These are phyloP conservation scores for Colletotrichum sp. DNA, from an alignment of 2,329 filamentous ascomycete genomes.

Conservation along the genomic window DNA sequence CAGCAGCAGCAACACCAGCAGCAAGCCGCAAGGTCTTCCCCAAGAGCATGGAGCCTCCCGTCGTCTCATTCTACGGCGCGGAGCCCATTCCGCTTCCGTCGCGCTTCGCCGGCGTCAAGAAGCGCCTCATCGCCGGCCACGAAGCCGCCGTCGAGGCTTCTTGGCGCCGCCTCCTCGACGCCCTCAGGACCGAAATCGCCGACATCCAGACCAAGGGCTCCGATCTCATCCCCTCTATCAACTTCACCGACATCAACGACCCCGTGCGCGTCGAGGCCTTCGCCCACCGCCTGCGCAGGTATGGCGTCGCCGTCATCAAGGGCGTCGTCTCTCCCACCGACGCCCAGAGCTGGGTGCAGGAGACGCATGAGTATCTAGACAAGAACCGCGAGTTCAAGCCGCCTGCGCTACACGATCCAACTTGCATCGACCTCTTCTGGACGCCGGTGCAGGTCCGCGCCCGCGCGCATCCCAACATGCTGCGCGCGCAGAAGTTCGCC, in stretches of 20 bases:
- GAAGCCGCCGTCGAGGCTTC: conserved; percentile 40
- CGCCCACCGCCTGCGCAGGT: conserved; percentile 28
- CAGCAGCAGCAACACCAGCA: not conserved
- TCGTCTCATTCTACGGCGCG: conserved; percentile 62
- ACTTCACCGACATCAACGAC: conserved; percentile 41
- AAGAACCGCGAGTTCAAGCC: conserved; percentile 48
- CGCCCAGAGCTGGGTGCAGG: conserved; percentile 51
- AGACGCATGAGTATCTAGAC: conserved; percentile 57
- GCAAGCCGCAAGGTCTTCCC: conserved; percentile 21
- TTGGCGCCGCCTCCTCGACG: conserved; percentile 44
- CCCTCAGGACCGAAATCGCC: conserved; percentile 41
- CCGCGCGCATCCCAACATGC: conserved; percentile 41
- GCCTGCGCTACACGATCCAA: conserved; percentile 66
- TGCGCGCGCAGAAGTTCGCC: conserved; percentile 52
- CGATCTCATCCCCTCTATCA: conserved; percentile 46
- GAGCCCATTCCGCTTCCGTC: conserved; percentile 45
- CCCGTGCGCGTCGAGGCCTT: conserved; percentile 28
- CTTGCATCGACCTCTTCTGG: conserved; percentile 74
- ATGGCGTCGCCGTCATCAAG: conserved; percentile 36
- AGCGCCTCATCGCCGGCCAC: conserved; percentile 40
- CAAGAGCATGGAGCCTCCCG: conserved; percentile 36
- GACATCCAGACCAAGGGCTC: conserved; percentile 35
- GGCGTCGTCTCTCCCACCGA: conserved; percentile 32
- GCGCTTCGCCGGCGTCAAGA: conserved; percentile 47
- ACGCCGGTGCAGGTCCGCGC: conserved; percentile 44